These are phyloP conservation scores for Boletus bicolor DNA, from an alignment of 768 basidiomycete species.

Conservation along the genomic window DNA sequence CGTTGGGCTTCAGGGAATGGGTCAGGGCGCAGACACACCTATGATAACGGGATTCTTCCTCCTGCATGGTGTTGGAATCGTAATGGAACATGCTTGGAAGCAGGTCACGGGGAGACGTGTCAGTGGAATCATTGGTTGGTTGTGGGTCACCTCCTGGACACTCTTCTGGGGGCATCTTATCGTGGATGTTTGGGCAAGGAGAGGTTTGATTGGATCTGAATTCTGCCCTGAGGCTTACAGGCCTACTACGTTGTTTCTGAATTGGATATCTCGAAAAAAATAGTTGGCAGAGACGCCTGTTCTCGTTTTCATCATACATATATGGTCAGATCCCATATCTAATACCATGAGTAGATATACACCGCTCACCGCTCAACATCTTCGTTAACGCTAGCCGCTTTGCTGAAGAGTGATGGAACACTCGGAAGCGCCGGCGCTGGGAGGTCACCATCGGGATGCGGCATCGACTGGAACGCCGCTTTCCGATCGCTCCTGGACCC, in stretches of 20 bases:
- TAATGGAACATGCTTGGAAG: slow-evolving; percentile 49
- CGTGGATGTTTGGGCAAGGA: slow-evolving; percentile 40
- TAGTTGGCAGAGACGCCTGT: not conserved
- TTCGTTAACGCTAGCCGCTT: no score
- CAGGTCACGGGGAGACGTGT: slow-evolving; percentile 43
- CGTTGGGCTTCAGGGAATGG: slow-evolving; percentile 56
- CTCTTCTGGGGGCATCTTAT: slow-evolving; percentile 45
- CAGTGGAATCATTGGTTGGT: slow-evolving; percentile 44
- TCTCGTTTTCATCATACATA: not conserved
- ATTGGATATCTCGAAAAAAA: slow-evolving; percentile 1
- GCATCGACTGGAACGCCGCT: not conserved
- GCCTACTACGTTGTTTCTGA: slow-evolving; percentile 15
- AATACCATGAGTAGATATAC: not conserved
- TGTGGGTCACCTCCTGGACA: slow-evolving; percentile 52
- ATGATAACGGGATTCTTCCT: slow-evolving; percentile 52
- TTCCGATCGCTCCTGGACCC: not conserved
- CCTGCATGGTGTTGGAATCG: slow-evolving; percentile 50
- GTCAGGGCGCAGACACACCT: slow-evolving; percentile 45
- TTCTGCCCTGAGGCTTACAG: slow-evolving; percentile 16
- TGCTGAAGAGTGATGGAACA: no score
- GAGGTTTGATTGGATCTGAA: slow-evolving; percentile 18
- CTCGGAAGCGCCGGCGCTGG: no score
- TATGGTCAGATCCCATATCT: no score
- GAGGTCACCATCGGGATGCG: not conserved
- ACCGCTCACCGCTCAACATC: no score